Percentiles rank a stretch among this genome's conserved stretches.
Evolutionary conservation across 805 yeast genomes (phyloP).

Genomic region (Spencermartinsiella europaea): DNA sequence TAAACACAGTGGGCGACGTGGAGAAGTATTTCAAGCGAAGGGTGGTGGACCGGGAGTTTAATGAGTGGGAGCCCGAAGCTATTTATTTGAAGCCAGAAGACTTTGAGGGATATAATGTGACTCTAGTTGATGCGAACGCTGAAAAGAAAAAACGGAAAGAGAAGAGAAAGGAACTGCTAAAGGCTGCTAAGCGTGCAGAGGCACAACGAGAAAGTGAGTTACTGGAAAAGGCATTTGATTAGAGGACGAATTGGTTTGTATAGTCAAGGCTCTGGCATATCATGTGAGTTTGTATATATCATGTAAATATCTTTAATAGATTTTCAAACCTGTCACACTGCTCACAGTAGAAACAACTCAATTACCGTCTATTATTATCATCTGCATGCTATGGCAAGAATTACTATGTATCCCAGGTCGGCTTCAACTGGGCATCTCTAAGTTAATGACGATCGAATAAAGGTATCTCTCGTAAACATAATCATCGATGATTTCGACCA

Average conservation of each 20-base stretch:
- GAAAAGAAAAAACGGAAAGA: slow-evolving; percentile 42
- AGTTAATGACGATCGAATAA: too few species aligned
- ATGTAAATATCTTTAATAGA: too few species aligned
- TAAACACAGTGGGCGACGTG: slow-evolving; percentile 39
- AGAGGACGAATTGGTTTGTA: background rate
- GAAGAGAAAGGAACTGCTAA: slow-evolving; percentile 42
- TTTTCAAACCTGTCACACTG: too few species aligned
- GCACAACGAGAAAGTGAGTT: slow-evolving; percentile 22
- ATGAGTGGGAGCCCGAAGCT: slow-evolving; percentile 72
- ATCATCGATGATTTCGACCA: too few species aligned
- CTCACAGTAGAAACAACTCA: too few species aligned
- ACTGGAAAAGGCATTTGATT: slow-evolving; percentile 26
- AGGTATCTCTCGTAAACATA: too few species aligned
- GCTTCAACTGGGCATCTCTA: too few species aligned
- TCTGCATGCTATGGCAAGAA: too few species aligned
- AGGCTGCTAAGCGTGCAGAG: slow-evolving; percentile 39
- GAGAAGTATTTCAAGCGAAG: slow-evolving; percentile 33
- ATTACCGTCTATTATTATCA: too few species aligned
- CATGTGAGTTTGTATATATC: background rate
- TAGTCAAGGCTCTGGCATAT: too few species aligned
- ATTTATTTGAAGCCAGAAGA: slow-evolving; percentile 53
- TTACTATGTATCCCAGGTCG: too few species aligned
- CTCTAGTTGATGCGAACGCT: slow-evolving; percentile 44
- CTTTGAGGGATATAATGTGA: slow-evolving; percentile 50
- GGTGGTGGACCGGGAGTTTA: slow-evolving; percentile 41